phyloP scores from a whole-genome alignment of 2,329 filamentous ascomycete genomes.

The Ceratocystis harringtonii region DNA sequence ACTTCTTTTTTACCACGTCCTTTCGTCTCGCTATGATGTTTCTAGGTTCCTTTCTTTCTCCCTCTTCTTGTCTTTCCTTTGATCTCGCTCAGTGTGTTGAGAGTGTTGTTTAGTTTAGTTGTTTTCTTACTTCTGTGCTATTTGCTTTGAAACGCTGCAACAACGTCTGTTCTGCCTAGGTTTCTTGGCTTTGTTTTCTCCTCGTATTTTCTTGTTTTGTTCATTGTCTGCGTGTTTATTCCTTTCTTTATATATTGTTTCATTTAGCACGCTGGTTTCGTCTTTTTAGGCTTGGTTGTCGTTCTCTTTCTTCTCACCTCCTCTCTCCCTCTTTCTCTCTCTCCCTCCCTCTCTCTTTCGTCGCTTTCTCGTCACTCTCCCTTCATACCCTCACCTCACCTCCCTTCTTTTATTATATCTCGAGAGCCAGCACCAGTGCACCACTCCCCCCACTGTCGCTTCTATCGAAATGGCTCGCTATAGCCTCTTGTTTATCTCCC shows the following conservation, averaged over 20 bases:
- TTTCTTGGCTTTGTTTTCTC: constrained; percentile 3
- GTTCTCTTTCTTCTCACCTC: background rate
- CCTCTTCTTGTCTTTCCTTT: background rate
- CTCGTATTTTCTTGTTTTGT: background rate
- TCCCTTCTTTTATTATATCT: background rate
- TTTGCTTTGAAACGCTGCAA: constrained; percentile 3
- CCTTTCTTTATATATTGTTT: background rate
- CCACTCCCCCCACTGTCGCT: background rate
- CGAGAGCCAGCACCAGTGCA: background rate
- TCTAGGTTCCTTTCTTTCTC: constrained; percentile 9
- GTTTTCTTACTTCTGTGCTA: background rate
- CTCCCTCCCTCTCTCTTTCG: background rate
- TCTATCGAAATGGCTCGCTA: constrained; percentile 9
- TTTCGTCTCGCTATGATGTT: background rate
- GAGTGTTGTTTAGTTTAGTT: background rate
- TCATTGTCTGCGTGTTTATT: background rate
- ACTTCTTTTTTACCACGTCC: background rate
- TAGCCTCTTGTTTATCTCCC: constrained; percentile 9
- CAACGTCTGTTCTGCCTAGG: background rate
- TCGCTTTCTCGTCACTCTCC: background rate
- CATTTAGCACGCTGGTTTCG: background rate
- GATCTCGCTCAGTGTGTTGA: background rate
- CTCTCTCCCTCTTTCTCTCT: background rate
- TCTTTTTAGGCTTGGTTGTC: background rate
- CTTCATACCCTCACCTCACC: background rate